A percentile compares a stretch with the other conserved stretches of the same genome.
These are phyloP conservation scores for Talaromyces borbonicus DNA, from an alignment of 495 filamentous ascomycete species.

Conservation along the genomic window DNA sequence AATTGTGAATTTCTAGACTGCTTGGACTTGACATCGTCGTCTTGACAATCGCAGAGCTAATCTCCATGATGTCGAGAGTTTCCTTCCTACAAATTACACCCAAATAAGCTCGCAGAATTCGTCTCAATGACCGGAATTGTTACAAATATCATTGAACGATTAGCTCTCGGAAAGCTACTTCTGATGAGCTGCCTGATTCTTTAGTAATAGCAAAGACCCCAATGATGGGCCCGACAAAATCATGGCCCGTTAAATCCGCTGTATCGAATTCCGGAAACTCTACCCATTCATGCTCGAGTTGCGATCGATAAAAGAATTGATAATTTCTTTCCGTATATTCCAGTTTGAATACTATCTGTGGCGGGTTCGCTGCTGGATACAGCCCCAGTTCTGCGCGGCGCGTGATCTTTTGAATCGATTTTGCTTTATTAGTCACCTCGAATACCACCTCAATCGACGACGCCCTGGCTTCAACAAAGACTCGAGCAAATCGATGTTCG, in stretches of 20 bases:
- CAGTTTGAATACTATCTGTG: background rate
- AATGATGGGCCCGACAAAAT: slow-evolving; percentile 15
- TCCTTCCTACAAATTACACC: too few species aligned
- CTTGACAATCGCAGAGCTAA: too few species aligned
- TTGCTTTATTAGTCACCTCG: slow-evolving; percentile 3
- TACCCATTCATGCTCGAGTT: background rate
- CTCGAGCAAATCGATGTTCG: slow-evolving; percentile 10
- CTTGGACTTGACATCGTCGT: too few species aligned
- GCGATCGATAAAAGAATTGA: background rate
- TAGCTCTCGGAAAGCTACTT: background rate
- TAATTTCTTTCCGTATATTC: background rate
- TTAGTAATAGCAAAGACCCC: slow-evolving; percentile 12
- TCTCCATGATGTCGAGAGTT: too few species aligned
- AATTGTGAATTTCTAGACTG: too few species aligned
- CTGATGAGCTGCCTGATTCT: background rate
- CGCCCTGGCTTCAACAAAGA: slow-evolving; percentile 4
- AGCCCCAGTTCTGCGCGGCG: background rate
- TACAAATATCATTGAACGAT: background rate
- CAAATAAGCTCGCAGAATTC: too few species aligned
- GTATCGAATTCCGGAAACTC: slow-evolving; percentile 10
- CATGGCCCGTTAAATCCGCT: slow-evolving; percentile 9
- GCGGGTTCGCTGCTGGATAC: background rate
- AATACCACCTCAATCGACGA: background rate
- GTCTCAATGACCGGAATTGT: too few species aligned
- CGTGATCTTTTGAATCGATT: slow-evolving; percentile 3